Base-by-base conservation (phyloP, 2,329 filamentous ascomycete genomes). In the Penicillium sp. region DNA sequence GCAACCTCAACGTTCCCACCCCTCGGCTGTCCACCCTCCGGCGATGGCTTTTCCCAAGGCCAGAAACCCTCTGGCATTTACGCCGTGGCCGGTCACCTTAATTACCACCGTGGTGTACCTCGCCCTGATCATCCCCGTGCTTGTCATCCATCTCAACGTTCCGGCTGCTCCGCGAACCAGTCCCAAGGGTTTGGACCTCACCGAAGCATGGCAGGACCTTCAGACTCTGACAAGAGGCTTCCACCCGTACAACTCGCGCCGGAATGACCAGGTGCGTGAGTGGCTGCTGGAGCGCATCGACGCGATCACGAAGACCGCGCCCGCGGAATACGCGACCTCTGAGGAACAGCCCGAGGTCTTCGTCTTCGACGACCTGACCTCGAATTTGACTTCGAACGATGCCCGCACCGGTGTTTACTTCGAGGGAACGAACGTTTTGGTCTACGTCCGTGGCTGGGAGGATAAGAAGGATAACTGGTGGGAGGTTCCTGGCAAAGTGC, bases 401-500 rank as follows among this genome's bases (percentile, higher is more conserved):
- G 74, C 75, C 47, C 70, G 65, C 2, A 69, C 72, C 18, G 79
- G 76, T 10, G 82, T 90, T 25, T 96, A 97, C 68, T 96, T 95
- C 63, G 92, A 97, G 73, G 89, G 90, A 28, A 92, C 84, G 56
- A 99, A 97, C 64, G 85, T 96, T 59, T 86, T 96, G 56, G 86
- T 96, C 33, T 96, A 96, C 65, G 88, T 99, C 52, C 86, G 89
- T 41, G 94, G 94, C 28, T 83, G 80, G 33, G 83, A 91, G 46
- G 90, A 92, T 59, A 82, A 86, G 24, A 76, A 81, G 27, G 85
- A 85, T 8, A 79, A 83, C 39, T 95, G 89, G 88, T 95, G 88
- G 89, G 78, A 79, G 31, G 71, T 72, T 33, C 71, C 69, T 38
- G 71, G 74, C 50, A 75, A 75, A 56, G 72, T 74, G 54, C 77